Evolutionary conservation across 345 rosid genomes (phyloP), one percentile per base, ranked within the genome.

Genomic region (Populus nigra): DNA sequence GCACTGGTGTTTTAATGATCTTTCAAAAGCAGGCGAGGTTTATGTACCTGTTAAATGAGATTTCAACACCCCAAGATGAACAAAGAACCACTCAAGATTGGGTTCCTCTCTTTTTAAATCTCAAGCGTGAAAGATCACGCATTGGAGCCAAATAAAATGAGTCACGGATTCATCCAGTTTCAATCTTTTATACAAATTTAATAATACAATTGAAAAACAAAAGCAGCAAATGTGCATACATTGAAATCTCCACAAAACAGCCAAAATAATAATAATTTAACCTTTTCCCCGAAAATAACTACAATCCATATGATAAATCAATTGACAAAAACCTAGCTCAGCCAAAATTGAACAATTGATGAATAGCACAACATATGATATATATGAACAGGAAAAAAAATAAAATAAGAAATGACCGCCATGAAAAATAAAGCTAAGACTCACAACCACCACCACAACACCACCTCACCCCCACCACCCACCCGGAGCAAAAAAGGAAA

Each of bases 311-410:
- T 38, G 15, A 41, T 29, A 47, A 6, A 73, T 69, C 39, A 69
- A 69, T 69, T 66, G 65, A 79, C 77, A 73, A 55, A 73, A 55
- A 36, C 63, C 70, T 50, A 74, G 55, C 66, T 49, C 65, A 7
- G 31, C 70, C 75, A 74, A 74, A 69, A 74, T 36, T 47, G 33
- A 15, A 20, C 13, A 31, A 25, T 49, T 62, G 49, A 74, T 62
- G 35, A 61, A 74, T 25, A 45, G 8, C 65, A 74, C 50, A 3
- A 50, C 15, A 75, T 67, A 69, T 69, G 55, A 22, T 27, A 39
- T 13, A 55, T 76, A 77, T 67, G 47, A 45, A 77, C 66, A 65
- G 12, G 20, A 33, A 33, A 69, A 69, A 57, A 57, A 8, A 47
- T 16, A 20, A 17, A 27, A 35, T 8, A 23, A 15, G 27, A 50